A percentile compares a stretch with the other conserved stretches of the same genome.
Evolutionary conservation across 805 yeast genomes (phyloP).

Genomic region (Pichia sporocuriosa): DNA sequence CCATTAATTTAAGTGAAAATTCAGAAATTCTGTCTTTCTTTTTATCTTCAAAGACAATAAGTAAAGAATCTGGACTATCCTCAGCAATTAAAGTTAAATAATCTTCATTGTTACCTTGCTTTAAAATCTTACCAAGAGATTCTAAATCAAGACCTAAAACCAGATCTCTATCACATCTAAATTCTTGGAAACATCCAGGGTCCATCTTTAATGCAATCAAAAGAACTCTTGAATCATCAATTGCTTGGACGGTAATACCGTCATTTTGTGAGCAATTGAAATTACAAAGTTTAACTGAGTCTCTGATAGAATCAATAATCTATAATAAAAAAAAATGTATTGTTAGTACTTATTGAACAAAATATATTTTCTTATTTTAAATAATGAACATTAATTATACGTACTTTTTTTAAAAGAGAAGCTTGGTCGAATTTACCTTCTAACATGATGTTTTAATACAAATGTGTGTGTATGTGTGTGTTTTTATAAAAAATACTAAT

Average conservation of each 20-base stretch:
- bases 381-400: conserved; percentile 16
- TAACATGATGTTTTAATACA: conserved; percentile 60
- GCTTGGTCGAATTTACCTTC: conserved; percentile 97
- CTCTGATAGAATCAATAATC: conserved; percentile 90
- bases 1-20: conserved; percentile 87
- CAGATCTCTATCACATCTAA: conserved; percentile 91
- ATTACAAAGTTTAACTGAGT: conserved; percentile 90
- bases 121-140: conserved; percentile 80
- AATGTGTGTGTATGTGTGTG: neutral
- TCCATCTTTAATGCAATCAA: conserved; percentile 85
- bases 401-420: conserved; percentile 71
- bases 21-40: conserved; percentile 88
- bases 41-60: conserved; percentile 84
- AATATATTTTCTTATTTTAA: too few species aligned
- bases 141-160: conserved; percentile 88
- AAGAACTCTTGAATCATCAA: conserved; percentile 93
- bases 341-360: too few species aligned
- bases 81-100: conserved; percentile 84
- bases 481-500: too few species aligned
- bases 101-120: conserved; percentile 87
- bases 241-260: conserved; percentile 95
- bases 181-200: conserved; percentile 79
- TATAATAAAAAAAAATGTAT: conserved; percentile 12
- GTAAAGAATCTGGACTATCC: conserved; percentile 60
- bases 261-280: conserved; percentile 86